These are phyloP conservation scores for Plasmodium cynomolgi DNA, from an alignment of 169 alveolate genomes.

Conservation along the genomic window DNA sequence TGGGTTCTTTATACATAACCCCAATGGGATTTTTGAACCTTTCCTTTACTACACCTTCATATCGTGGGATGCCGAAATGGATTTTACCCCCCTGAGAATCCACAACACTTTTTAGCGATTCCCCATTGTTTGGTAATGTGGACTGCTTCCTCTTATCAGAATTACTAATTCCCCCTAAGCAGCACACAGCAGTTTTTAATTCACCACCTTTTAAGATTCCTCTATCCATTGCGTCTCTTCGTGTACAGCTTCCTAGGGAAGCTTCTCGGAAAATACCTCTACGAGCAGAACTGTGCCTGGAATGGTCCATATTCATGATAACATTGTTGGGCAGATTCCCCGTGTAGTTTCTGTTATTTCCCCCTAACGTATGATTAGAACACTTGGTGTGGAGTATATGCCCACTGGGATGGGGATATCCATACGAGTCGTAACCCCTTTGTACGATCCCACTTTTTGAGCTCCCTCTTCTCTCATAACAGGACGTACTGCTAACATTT, in stretches of 20 bases:
- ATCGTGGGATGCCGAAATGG: neutral
- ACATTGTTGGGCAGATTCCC: neutral
- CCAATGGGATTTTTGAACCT: neutral
- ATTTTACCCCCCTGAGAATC: neutral
- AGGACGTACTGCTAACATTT: neutral
- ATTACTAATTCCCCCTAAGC: neutral
- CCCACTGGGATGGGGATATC: neutral
- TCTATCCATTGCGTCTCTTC: neutral
- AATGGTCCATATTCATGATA: neutral
- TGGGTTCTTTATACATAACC: neutral
- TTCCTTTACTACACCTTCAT: neutral
- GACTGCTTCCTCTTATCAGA: neutral
- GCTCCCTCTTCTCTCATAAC: neutral
- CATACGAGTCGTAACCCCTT: slow-evolving; percentile 5
- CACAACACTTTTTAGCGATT: neutral
- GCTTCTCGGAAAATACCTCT: neutral
- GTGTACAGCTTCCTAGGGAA: neutral
- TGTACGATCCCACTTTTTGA: neutral
- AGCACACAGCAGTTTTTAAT: neutral
- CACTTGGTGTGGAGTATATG: neutral
- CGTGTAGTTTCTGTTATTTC: neutral
- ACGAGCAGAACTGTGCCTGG: neutral
- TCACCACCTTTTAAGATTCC: neutral
- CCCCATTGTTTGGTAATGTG: neutral
- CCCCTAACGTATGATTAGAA: neutral